Evolutionary conservation across 1,139 yeast genomes (phyloP), one percentile per base, ranked within the genome.

Genomic region (Protomyces pachydermus): DNA sequence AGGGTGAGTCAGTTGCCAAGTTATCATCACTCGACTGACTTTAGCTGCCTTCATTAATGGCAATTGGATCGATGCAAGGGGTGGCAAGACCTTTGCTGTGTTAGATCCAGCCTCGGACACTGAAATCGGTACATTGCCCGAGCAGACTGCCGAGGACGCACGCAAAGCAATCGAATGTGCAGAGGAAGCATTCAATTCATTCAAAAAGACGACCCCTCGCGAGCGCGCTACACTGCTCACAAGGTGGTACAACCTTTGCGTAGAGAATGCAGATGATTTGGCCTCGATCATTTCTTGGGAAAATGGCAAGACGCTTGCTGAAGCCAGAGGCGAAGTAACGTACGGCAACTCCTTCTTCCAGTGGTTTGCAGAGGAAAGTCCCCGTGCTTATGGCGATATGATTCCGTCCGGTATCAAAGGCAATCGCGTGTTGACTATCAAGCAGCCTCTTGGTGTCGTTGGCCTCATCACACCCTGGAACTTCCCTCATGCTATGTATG

Each of bases 391-490:
- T 69, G 96, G 96, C 32, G 85, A 84, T 68, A 80, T 86, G 2
- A 86, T 89, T 66, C 87, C 85, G 62, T 87, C 96, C 3, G 77
- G 83, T 28, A 81, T 79, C 72, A 76, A 84, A 45, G 72, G 77
- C 52, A 84, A 81, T 73, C 80, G 91, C 70, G 65, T 67, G 45
- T 8, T 67, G 50, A 67, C 68, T 23, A 68, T 78, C 65, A 76
- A 68, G 67, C 82, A 80, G 71, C 82, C 83, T 1, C 77, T 80
- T 57, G 83, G 83, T 18, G 80, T 79, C 3, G 89, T 93, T 71
- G 97, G 96, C 35, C 84, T 91, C 67, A 80, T 91, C 70, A 89
- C 97, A 3, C 98, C 98, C 20, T 91, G 97, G 97, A 91, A 91
- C 75, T 91, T 91, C 78, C 98, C 98, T 18, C 80, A 87, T 61